Percentiles rank a stretch among this genome's conserved stretches.
phyloP scores from a whole-genome alignment of 2,329 filamentous ascomycete genomes.

The Sordariomycetes sp. region DNA sequence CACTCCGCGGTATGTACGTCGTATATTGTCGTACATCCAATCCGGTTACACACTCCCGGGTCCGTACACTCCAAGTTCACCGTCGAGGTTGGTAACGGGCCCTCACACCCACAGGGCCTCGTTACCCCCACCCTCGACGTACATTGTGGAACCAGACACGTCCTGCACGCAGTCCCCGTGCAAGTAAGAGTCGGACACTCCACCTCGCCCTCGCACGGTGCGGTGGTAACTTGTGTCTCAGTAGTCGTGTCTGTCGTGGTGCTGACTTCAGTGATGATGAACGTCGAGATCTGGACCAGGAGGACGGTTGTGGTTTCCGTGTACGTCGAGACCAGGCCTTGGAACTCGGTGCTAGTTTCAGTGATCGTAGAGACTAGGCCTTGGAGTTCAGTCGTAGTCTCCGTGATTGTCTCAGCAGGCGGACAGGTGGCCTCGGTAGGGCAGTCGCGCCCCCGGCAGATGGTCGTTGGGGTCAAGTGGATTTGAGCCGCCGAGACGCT shows the following conservation, averaged over 20 bases:
- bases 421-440: background rate
- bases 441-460: background rate
- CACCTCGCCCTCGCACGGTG: background rate
- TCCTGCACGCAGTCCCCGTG: conserved; percentile 2
- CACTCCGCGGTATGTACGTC: background rate
- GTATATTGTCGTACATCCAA: conserved; percentile 3
- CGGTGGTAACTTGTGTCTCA: background rate
- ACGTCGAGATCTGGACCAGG: background rate
- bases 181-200: background rate
- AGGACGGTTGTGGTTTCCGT: background rate
- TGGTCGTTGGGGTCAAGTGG: background rate
- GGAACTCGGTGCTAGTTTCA: too few species aligned
- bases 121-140: background rate
- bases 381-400: background rate
- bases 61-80: background rate
- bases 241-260: background rate
- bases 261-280: background rate
- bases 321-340: too few species aligned
- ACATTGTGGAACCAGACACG: background rate
- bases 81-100: background rate
- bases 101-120: background rate
- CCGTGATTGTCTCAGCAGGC: background rate
- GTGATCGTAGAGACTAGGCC: too few species aligned
- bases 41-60: background rate
- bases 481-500: background rate